Evolutionary conservation across 192 early-diverging fungal genomes (phyloP).

Genomic region (Rhizoclosmatium globosum): DNA sequence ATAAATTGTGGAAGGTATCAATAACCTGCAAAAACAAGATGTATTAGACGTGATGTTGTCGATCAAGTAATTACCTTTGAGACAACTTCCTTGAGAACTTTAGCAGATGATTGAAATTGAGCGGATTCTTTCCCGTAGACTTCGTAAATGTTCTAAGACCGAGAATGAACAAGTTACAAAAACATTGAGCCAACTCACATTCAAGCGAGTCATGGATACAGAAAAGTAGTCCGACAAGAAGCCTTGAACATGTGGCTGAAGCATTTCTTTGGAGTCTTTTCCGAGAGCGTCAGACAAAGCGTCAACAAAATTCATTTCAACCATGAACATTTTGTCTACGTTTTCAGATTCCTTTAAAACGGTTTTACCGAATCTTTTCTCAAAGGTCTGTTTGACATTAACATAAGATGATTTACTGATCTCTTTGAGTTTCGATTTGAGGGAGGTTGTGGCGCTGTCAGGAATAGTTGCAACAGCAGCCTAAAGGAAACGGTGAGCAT

Average conservation of each 20-base stretch:
- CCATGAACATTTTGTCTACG: conserved; percentile 31
- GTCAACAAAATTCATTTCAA: conserved; percentile 22
- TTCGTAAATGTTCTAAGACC: conserved; percentile 3
- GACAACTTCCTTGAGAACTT: not conserved
- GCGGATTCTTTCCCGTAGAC: conserved; percentile 21
- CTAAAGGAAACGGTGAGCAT: not conserved
- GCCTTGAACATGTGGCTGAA: not conserved
- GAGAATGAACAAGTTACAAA: not conserved
- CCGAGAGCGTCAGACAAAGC: conserved; percentile 10
- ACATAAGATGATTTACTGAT: conserved; percentile 3
- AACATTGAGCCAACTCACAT: not conserved
- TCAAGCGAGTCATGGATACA: not conserved
- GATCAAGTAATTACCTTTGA: not conserved
- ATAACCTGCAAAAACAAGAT: conserved; percentile 1
- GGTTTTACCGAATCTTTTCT: not conserved
- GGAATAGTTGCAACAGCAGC: conserved; percentile 2
- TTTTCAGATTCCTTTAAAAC: conserved; percentile 9
- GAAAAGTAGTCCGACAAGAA: not conserved
- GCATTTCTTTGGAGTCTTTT: not conserved
- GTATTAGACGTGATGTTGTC: not conserved
- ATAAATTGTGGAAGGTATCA: not conserved
- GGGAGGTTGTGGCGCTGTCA: not conserved
- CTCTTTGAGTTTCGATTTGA: conserved; percentile 16
- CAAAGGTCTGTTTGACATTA: not conserved
- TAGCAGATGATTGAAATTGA: not conserved